These are phyloP conservation scores for Meripilus lineatus DNA, from an alignment of 1,284 basidiomycete species.

Conservation along the genomic window DNA sequence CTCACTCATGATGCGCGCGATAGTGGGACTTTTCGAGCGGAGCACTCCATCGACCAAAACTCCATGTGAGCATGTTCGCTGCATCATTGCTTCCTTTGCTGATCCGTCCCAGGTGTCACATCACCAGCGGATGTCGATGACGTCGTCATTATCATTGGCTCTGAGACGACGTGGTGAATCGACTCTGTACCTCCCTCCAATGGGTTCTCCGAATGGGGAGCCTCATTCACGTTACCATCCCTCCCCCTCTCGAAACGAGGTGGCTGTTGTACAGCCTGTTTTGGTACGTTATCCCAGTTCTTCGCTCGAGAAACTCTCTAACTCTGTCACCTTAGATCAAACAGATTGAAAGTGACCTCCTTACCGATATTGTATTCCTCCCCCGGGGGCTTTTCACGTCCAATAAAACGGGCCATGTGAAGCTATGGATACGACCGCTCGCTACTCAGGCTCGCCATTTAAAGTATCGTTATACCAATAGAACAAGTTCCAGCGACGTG, in stretches of 20 bases:
- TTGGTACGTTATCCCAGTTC: constrained; percentile 49
- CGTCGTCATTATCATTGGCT: constrained; percentile 67
- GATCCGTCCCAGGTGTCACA: constrained; percentile 42
- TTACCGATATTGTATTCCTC: constrained; percentile 68
- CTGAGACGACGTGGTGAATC: constrained; percentile 51
- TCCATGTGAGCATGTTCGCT: constrained; percentile 30
- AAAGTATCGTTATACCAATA: constrained; percentile 14
- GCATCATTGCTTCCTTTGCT: neutral
- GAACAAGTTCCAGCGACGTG: too few species aligned
- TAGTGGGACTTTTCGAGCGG: constrained; percentile 92
- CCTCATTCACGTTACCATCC: constrained; percentile 68
- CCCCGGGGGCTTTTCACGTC: constrained; percentile 74
- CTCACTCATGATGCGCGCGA: neutral
- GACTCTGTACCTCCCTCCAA: constrained; percentile 45
- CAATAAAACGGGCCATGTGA: constrained; percentile 67
- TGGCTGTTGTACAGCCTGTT: constrained; percentile 88
- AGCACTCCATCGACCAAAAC: constrained; percentile 70
- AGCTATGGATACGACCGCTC: constrained; percentile 80
- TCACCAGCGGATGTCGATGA: constrained; percentile 68
- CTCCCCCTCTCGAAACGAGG: constrained; percentile 84
- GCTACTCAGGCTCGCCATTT: constrained; percentile 31
- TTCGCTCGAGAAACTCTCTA: constrained; percentile 1
- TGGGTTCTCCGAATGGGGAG: constrained; percentile 29
- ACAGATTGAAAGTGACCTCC: constrained; percentile 70
- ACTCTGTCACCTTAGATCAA: constrained; percentile 53